A percentile compares a stretch with the other conserved stretches of the same genome.
These are phyloP conservation scores for Asterophora parasitica DNA, from an alignment of 768 basidiomycete genomes.

Conservation along the genomic window DNA sequence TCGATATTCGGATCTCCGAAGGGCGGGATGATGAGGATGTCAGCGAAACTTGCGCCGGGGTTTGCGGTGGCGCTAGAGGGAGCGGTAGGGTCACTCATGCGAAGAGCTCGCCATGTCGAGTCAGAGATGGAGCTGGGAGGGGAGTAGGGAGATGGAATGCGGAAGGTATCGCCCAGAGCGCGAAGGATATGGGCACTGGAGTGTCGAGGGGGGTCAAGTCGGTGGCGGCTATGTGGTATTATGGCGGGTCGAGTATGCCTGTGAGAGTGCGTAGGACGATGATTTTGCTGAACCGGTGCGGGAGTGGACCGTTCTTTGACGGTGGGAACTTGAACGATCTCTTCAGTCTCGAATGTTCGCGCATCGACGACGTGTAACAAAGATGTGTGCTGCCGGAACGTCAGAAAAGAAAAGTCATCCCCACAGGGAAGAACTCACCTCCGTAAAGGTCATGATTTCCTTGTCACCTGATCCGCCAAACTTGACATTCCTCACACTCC, in stretches of 20 bases:
- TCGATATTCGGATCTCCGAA: slow-evolving; percentile 53
- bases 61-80: background rate
- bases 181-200: slow-evolving; percentile 33
- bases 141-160: slow-evolving; percentile 39
- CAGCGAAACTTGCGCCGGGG: slow-evolving; percentile 34
- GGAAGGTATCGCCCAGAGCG: slow-evolving; percentile 56
- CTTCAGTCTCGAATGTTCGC: slow-evolving; percentile 75
- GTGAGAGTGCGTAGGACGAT: slow-evolving; percentile 2
- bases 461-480: slow-evolving; percentile 67
- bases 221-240: slow-evolving; percentile 6
- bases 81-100: slow-evolving; percentile 16
- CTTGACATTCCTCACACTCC: slow-evolving; percentile 84
- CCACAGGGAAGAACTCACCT: slow-evolving; percentile 44
- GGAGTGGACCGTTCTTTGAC: slow-evolving; percentile 19
- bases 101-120: slow-evolving; percentile 40
- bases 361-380: slow-evolving; percentile 84
- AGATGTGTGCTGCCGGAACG: slow-evolving; percentile 60
- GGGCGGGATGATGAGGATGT: slow-evolving; percentile 50
- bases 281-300: slow-evolving; percentile 2
- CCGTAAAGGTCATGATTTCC: slow-evolving; percentile 87
- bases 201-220: slow-evolving; percentile 3
- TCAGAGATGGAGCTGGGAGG: slow-evolving; percentile 39
- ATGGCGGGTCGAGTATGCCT: slow-evolving; percentile 6
- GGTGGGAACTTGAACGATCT: slow-evolving; percentile 56
- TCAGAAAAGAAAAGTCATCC: slow-evolving; percentile 10